Evolutionary conservation across 2,329 filamentous ascomycete species (phyloP).

Genomic region (Fusarium papillatum): DNA sequence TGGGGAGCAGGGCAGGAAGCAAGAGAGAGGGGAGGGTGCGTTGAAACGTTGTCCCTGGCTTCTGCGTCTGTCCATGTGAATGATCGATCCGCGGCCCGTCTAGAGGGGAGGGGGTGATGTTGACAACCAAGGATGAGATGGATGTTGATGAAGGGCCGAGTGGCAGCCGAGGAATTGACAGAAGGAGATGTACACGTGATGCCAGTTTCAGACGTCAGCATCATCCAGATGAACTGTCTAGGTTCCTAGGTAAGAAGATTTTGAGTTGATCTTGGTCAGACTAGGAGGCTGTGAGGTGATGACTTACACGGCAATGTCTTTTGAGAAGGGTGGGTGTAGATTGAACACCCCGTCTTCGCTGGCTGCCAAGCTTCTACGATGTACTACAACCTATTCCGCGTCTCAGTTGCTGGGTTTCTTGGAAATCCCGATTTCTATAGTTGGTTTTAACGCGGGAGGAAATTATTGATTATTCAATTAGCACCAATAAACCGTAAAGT

Average conservation of each 20-base stretch:
- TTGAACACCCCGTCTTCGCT: background rate
- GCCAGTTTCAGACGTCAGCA: background rate
- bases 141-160: background rate
- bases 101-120: constrained; percentile 15
- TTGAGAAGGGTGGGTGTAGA: background rate
- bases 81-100: constrained; percentile 33
- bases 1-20: background rate
- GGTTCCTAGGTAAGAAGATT: background rate
- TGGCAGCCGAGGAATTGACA: background rate
- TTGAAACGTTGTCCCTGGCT: constrained; percentile 20
- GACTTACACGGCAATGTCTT: background rate
- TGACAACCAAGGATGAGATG: constrained; percentile 4
- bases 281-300: background rate
- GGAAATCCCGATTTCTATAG: background rate
- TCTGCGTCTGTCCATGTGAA: constrained; percentile 20
- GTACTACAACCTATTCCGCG: background rate
- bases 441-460: background rate
- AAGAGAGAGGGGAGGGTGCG: background rate
- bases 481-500: background rate
- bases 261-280: background rate
- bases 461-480: background rate
- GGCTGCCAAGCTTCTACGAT: background rate
- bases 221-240: background rate
- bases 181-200: constrained; percentile 4
- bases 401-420: background rate